These are phyloP conservation scores for Ustilago tritici DNA, from an alignment of 1,284 basidiomycete genomes.

Conservation along the genomic window DNA sequence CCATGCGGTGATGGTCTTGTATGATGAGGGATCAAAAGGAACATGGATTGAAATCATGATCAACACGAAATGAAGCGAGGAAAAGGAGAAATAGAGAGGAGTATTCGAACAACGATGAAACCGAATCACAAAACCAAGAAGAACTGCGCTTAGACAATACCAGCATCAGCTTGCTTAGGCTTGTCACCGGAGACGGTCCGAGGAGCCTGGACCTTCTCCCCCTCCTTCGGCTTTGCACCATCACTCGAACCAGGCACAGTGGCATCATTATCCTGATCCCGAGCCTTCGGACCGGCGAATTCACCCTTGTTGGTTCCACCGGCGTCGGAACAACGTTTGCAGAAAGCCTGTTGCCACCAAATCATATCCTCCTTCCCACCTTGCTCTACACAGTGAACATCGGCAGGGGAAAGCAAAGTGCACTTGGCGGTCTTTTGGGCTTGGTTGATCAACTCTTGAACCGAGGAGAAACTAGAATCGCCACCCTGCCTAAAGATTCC, in stretches of 20 bases:
- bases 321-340: slow-evolving; percentile 18
- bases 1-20: too few species aligned
- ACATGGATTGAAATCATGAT: not conserved
- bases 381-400: slow-evolving; percentile 6
- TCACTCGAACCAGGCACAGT: not conserved
- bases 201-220: too few species aligned
- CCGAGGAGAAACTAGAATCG: not conserved
- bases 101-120: too few species aligned
- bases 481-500: not conserved
- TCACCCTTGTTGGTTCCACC: slow-evolving; percentile 9
- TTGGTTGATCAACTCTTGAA: slow-evolving; percentile 1
- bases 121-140: not conserved
- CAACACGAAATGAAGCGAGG: too few species aligned
- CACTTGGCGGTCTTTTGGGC: slow-evolving; percentile 4
- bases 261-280: not conserved
- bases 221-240: not conserved
- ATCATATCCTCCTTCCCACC: not conserved
- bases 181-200: not conserved
- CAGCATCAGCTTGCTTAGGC: not conserved
- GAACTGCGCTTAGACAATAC: not conserved
- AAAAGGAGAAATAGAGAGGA: too few species aligned
- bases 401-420: not conserved
- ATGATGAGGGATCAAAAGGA: too few species aligned
- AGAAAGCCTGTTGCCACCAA: slow-evolving; percentile 28
- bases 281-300: slow-evolving; percentile 6